Base-by-base conservation (phyloP, 1,139 yeast genomes). In the Zygosaccharomyces sapae region DNA sequence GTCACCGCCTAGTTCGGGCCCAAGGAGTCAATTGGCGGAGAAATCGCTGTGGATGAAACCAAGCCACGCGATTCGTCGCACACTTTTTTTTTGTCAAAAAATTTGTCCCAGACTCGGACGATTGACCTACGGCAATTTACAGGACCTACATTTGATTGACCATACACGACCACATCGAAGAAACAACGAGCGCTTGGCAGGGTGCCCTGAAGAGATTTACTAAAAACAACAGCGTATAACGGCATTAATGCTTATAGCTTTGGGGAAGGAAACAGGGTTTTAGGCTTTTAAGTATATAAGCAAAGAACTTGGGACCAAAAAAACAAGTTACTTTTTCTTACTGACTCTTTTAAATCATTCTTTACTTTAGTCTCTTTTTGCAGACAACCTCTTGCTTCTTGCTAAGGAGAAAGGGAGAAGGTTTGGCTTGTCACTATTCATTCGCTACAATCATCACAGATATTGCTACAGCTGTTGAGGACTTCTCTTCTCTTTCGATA, bases 121-220 rank as follows among this genome's bases (percentile, higher is more conserved):
- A 12, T n/a, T 37, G 41, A 29, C 41, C 41, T 38, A 38, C 34
- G 24, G 31, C 33, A 38, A 38, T 38, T 27, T 38, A 27, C 41
- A 16, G 41, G 25, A 38, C 20, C 34, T 38, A 29, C 41, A 22
- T 16, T 31, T 38, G 41, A 38, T 38, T 38, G 34, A 27, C 41
- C 41, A 29, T 38, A 18, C 34, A 12, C 34, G 19, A 31, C 24
- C 29, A 27, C 41, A 30, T 29, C 41, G 22, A 24, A 33, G 41
- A 38, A 38, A 38, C 41, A 13, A 4, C 39, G 39, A 20, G 30
- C n/a, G 20, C 10, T 38, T 38, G 41, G 41, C 30, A 20, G 24
- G 34, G 29, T 18, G 34, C 34, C 34, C 16, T 13, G 34, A 3
- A 12, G 18, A 31, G 34, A 31, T 31, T 31, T 12, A 31, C 34